Conservation (phyloP, 2,329 filamentous ascomycete species). For the Ilyonectria sp. region DNA sequence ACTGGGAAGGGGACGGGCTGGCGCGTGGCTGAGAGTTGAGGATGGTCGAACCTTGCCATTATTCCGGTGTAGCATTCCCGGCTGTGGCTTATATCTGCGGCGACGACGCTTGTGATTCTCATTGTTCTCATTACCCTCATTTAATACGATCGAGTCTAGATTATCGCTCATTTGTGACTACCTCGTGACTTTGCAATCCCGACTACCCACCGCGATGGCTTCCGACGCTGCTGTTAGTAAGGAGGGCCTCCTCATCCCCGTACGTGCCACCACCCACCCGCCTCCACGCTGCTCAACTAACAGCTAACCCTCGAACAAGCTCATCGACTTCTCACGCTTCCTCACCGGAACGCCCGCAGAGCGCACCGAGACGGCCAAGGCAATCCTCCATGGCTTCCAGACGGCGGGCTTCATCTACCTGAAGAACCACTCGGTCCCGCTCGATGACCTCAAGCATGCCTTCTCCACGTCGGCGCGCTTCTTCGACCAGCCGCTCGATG, state of each 20-base stretch:
- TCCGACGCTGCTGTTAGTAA: conserved; percentile 63
- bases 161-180: background rate
- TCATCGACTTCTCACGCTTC: conserved; percentile 78
- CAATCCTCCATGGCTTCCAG: conserved; percentile 86
- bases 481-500: conserved; percentile 73
- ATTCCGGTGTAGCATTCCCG: background rate
- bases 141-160: background rate
- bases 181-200: background rate
- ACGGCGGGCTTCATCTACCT: conserved; percentile 92
- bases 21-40: background rate
- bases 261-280: conserved; percentile 49
- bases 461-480: conserved; percentile 80
- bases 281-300: background rate
- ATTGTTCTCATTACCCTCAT: background rate
- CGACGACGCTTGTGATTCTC: background rate
- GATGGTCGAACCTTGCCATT: background rate
- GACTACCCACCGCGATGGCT: conserved; percentile 42
- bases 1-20: background rate
- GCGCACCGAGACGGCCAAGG: conserved; percentile 76
- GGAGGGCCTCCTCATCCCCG: conserved; percentile 70
- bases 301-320: conserved; percentile 33
- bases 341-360: conserved; percentile 73
- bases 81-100: conserved; percentile 3
- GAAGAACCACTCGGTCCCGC: conserved; percentile 80
- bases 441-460: conserved; percentile 70